These are phyloP conservation scores for Diversispora epigaea DNA, from an alignment of 192 early-diverging fungal genomes.

Conservation along the genomic window DNA sequence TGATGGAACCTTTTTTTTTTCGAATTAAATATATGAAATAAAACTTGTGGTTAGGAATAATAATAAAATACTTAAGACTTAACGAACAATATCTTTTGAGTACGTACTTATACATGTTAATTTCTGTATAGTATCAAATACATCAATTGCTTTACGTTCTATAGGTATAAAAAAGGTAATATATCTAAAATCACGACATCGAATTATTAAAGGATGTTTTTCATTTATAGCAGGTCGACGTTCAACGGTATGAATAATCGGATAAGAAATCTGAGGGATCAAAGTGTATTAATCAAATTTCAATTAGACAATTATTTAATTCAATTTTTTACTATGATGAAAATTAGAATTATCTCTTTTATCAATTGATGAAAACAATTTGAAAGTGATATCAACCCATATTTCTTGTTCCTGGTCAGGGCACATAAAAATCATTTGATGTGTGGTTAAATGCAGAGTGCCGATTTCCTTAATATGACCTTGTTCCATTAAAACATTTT, in stretches of 20 bases:
- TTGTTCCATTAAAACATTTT: slow-evolving; percentile 49
- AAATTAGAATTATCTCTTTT: neutral
- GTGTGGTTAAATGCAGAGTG: slow-evolving; percentile 71
- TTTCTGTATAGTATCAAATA: slow-evolving; percentile 76
- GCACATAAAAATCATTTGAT: slow-evolving; percentile 72
- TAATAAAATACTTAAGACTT: neutral
- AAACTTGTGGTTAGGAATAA: neutral
- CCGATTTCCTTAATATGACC: slow-evolving; percentile 39
- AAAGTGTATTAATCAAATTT: neutral
- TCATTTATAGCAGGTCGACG: slow-evolving; percentile 54
- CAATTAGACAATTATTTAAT: neutral
- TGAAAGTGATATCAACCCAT: slow-evolving; percentile 52
- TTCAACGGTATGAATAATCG: slow-evolving; percentile 81
- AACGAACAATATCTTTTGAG: too few species aligned
- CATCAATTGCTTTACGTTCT: slow-evolving; percentile 70
- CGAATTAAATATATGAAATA: neutral
- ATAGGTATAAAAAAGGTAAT: slow-evolving; percentile 65
- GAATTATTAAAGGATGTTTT: slow-evolving; percentile 57
- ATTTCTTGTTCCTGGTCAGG: slow-evolving; percentile 53
- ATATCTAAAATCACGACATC: slow-evolving; percentile 81
- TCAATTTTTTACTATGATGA: neutral
- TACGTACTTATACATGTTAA: slow-evolving; percentile 75
- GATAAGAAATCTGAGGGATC: slow-evolving; percentile 69
- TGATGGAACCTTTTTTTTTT: slow-evolving; percentile 55
- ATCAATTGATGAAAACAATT: neutral